Percentiles rank a stretch among this genome's conserved stretches.
Evolutionary conservation across 768 basidiomycete species (phyloP).

Genomic region (Agrocybe pediades): DNA sequence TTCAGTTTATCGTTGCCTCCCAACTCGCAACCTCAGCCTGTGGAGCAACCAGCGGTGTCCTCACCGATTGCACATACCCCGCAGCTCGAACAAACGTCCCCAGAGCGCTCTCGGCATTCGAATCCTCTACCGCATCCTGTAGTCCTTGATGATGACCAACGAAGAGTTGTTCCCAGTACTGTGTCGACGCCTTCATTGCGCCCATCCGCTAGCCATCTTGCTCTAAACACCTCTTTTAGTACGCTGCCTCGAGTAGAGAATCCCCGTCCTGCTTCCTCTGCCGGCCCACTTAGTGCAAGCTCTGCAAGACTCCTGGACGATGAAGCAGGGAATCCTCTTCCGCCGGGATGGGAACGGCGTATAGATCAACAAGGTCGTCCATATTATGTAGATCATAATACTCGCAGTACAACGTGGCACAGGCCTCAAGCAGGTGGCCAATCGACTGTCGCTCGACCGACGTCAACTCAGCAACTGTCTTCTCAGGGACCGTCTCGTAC

Average conservation of each 20-base stretch:
- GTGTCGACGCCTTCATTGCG: conserved; percentile 20
- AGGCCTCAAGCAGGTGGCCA: conserved; percentile 41
- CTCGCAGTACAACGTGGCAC: conserved; percentile 81
- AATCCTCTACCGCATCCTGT: conserved; percentile 17
- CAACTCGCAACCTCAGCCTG: conserved; percentile 26
- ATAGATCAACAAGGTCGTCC: conserved; percentile 68
- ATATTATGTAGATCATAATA: conserved; percentile 89
- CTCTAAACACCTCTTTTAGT: conserved; percentile 20
- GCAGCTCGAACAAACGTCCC: conserved; percentile 13
- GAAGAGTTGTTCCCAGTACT: conserved; percentile 14
- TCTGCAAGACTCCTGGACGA: conserved; percentile 45
- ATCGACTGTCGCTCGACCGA: conserved; percentile 22
- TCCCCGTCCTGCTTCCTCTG: conserved; percentile 18
- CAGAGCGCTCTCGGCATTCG: conserved; percentile 18
- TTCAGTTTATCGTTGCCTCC: conserved; percentile 55
- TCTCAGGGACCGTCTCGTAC: conserved; percentile 26
- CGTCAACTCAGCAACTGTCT: conserved; percentile 21
- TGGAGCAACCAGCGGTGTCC: conserved; percentile 13
- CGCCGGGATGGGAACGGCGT: conserved; percentile 83
- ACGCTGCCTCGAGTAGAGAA: conserved; percentile 14
- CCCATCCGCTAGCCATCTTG: conserved; percentile 27
- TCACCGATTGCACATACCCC: conserved; percentile 11
- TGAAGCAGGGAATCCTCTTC: conserved; percentile 65
- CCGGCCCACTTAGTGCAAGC: conserved; percentile 19
- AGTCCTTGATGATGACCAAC: conserved; percentile 19